Conservation (phyloP, 2,329 filamentous ascomycete species). For the Hymenoscyphus repandus region DNA sequence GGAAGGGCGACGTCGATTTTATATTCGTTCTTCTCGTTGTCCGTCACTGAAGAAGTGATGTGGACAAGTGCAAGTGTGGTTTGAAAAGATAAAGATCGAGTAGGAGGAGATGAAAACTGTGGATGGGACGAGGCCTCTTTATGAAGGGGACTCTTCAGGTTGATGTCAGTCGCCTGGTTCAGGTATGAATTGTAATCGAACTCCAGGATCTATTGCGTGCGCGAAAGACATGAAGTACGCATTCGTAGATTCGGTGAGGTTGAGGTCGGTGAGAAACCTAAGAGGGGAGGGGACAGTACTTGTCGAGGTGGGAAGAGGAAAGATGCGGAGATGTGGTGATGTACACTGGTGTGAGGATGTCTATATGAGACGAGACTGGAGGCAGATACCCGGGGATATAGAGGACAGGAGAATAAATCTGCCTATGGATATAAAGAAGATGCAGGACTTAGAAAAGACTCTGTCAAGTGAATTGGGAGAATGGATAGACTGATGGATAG, state of each 20-base stretch:
- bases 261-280: slow-evolving; percentile 6
- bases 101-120: slow-evolving; percentile 10
- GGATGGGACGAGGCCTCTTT: slow-evolving; percentile 10
- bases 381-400: background rate
- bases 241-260: slow-evolving; percentile 18
- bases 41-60: slow-evolving; percentile 4
- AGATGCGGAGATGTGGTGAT: slow-evolving; percentile 5
- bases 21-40: slow-evolving; percentile 10
- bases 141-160: slow-evolving; percentile 10
- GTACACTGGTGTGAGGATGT: slow-evolving; percentile 2
- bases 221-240: slow-evolving; percentile 28
- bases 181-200: slow-evolving; percentile 26
- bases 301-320: slow-evolving; percentile 9
- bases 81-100: background rate
- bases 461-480: slow-evolving; percentile 5
- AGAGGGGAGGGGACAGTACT: slow-evolving; percentile 15
- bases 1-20: slow-evolving; percentile 5
- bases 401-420: slow-evolving; percentile 9
- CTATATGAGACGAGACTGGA: background rate
- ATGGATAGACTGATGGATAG: slow-evolving; percentile 14
- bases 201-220: slow-evolving; percentile 23
- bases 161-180: slow-evolving; percentile 29
- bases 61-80: background rate
- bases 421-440: slow-evolving; percentile 4
- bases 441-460: background rate